Evolutionary conservation across 2,329 filamentous ascomycete genomes (phyloP).

Genomic region (Calonectria naviculata): DNA sequence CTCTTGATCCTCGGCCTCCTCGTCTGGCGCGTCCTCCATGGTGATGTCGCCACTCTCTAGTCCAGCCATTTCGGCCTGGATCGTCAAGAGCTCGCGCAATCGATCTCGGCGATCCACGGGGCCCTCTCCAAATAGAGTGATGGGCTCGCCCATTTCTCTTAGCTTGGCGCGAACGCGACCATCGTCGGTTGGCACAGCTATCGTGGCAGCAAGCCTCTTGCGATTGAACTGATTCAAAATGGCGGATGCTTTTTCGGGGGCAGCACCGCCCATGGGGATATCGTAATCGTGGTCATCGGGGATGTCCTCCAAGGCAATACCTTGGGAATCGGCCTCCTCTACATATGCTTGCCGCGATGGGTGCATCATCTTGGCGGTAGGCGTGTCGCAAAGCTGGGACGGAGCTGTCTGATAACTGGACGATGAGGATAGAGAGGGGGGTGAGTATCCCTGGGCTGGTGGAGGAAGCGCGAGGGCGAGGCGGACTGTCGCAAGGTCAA

Average conservation of each 20-base stretch:
- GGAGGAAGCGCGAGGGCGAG: neutral
- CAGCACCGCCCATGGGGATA: conserved; percentile 71
- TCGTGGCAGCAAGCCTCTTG: conserved; percentile 87
- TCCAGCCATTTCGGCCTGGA: conserved; percentile 73
- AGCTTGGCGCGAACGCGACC: conserved; percentile 83
- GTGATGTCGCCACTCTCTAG: conserved; percentile 67
- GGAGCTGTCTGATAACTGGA: neutral
- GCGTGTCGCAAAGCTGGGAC: conserved; percentile 1
- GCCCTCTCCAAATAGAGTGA: conserved; percentile 94
- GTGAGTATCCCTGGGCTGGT: neutral
- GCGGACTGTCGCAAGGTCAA: neutral
- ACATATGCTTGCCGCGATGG: conserved; percentile 94
- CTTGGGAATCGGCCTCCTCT: conserved; percentile 76
- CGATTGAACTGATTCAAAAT: conserved; percentile 90
- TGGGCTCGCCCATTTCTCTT: conserved; percentile 89
- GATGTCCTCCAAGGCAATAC: conserved; percentile 62
- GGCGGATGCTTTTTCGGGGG: conserved; percentile 85
- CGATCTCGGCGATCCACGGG: conserved; percentile 87
- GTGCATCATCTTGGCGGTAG: conserved; percentile 72
- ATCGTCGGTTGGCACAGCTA: conserved; percentile 95
- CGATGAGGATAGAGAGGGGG: neutral
- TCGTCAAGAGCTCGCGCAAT: conserved; percentile 82
- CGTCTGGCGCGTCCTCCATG: conserved; percentile 70
- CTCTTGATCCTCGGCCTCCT: conserved; percentile 76
- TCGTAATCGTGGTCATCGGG: conserved; percentile 85